Conservation (phyloP, 2,329 filamentous ascomycete species). For the Sordariomycetes sp. region DNA sequence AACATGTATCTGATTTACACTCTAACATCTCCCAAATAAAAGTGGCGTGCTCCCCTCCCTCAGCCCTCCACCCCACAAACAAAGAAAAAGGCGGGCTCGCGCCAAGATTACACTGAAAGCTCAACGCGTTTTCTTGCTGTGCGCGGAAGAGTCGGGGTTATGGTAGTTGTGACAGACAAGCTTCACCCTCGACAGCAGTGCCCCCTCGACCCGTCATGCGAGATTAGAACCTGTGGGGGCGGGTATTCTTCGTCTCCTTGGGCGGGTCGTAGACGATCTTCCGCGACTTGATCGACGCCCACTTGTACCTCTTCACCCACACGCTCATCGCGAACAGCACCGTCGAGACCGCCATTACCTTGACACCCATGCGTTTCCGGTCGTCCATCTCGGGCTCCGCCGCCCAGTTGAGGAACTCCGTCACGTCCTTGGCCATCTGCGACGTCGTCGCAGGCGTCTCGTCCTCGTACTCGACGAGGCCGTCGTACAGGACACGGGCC, state of each 20-base stretch:
- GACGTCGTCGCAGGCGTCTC: constrained; percentile 88
- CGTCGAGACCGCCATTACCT: constrained; percentile 74
- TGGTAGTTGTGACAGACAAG: background rate
- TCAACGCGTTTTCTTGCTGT: background rate
- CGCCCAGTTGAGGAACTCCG: constrained; percentile 98
- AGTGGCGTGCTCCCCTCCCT: background rate
- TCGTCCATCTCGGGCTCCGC: constrained; percentile 99
- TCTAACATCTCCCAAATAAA: constrained; percentile 22
- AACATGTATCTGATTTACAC: constrained; percentile 36
- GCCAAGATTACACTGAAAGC: background rate
- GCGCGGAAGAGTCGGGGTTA: background rate
- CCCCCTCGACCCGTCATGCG: background rate
- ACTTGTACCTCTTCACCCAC: constrained; percentile 99
- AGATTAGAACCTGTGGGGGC: constrained; percentile 27
- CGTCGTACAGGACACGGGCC: constrained; percentile 96
- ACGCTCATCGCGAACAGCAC: constrained; percentile 78
- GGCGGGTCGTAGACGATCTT: constrained; percentile 86
- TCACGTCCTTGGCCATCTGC: constrained; percentile 99
- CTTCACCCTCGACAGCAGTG: background rate
- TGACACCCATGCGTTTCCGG: constrained; percentile 99
- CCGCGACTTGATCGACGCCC: constrained; percentile 88
- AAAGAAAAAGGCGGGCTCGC: background rate
- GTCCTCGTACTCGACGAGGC: constrained; percentile 96
- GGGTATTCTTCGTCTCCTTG: constrained; percentile 34
- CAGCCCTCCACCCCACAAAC: background rate